phyloP scores from a whole-genome alignment of 306 rosid genomes.

The Citrullus mucosospermus region DNA sequence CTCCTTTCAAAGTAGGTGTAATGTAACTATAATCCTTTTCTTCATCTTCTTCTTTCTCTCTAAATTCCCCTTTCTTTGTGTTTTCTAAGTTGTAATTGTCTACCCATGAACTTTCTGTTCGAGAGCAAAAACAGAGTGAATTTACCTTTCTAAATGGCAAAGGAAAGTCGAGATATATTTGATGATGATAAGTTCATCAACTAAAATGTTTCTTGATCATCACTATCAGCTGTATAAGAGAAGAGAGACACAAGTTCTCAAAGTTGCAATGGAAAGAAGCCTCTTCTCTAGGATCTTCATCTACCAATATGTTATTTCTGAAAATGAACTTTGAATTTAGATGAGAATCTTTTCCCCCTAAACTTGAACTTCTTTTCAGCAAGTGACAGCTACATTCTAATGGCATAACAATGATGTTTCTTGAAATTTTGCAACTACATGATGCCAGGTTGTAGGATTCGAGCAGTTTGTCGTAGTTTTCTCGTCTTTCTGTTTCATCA shows the following conservation, averaged over 20 bases:
- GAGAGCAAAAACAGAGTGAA: background rate
- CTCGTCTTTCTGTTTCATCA: slow-evolving; percentile 12
- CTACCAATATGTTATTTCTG: slow-evolving; percentile 68
- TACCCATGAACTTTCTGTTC: no score
- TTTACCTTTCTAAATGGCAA: background rate
- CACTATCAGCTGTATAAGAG: slow-evolving; percentile 46
- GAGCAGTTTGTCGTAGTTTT: slow-evolving; percentile 10
- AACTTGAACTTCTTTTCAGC: slow-evolving; percentile 9
- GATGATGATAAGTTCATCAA: slow-evolving; percentile 10
- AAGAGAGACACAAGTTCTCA: slow-evolving; percentile 69
- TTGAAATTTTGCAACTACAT: slow-evolving; percentile 20
- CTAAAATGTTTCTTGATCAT: slow-evolving; percentile 35
- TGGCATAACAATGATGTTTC: slow-evolving; percentile 14
- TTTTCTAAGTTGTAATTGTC: no score
- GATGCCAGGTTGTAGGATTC: slow-evolving; percentile 11
- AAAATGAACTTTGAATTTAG: slow-evolving; percentile 42
- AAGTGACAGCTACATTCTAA: slow-evolving; percentile 56
- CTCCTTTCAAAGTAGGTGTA: no score
- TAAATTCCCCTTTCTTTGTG: no score
- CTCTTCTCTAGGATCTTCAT: slow-evolving; percentile 31
- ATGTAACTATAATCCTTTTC: no score
- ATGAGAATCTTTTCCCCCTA: slow-evolving; percentile 7
- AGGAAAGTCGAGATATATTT: background rate
- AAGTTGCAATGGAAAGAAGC: slow-evolving; percentile 60
- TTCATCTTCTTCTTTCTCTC: no score